Base-by-base conservation (phyloP, 768 basidiomycete genomes). In the Tylopilus sp. region DNA sequence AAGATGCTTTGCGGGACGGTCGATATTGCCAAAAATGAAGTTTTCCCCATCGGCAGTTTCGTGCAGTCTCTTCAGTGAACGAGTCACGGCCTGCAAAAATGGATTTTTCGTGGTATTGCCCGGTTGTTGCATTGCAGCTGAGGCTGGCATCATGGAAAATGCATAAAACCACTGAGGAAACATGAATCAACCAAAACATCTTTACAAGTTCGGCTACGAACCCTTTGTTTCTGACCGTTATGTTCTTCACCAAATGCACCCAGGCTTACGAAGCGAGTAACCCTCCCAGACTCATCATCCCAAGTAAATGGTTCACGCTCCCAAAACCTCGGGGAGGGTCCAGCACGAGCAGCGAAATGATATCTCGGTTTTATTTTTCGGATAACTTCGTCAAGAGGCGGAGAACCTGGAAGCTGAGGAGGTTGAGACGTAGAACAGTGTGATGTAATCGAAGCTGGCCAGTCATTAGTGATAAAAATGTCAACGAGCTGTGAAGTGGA, bases 241-340 rank as follows among this genome's bases (percentile, higher is more conserved):
- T 77, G 66, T 52, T 75, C 80, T 51, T 74, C 84, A 17, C 92
- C 93, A 66, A 98, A 90, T n/a, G 87, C 78, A 31, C 93, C 97
- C 9, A 99, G 75, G 55, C 88, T 86, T 40, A 99, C 79, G 57
- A 96, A 95, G 34, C 71, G 78, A 28, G 86, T 83, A 36, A 88
- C 72, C 29, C 91, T 80, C 19, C 76, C 79, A 25, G 74, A 73
- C 47, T 86, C 84, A 31, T 85, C 85, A 38, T 83, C 81, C 94
- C 94, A 98, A 5, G 80, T 68, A 65, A 86, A 96, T 1, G 97
- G 95, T 54, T 98, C 94, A 48, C 95, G 76, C 68, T 99, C 97
- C 94, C 95, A 98, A 67, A 97, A 99, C 48, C 78, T 79, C 0
- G 88, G 78, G 14, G 81, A 79, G n/a, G 76, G 71, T 0, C 84